Evolutionary conservation across 2,329 filamentous ascomycete genomes (phyloP), one percentile per base, ranked within the genome.

Genomic region (Coniella lustricola): DNA sequence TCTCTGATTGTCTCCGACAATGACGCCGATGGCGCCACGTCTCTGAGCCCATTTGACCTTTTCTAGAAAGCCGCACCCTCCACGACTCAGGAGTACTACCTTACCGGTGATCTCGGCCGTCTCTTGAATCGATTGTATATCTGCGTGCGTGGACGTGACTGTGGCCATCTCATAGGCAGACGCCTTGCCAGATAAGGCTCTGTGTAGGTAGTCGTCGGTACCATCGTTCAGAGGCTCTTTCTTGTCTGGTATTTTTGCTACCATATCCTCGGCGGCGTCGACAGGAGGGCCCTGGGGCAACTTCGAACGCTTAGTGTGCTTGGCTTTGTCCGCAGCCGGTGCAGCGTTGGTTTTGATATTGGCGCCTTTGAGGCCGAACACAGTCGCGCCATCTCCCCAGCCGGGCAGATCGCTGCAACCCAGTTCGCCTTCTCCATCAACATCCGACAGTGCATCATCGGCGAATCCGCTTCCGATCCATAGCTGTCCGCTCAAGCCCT

Each of bases 31-130:
- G 17, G 86, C 93, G 20, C 93, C 93, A 60, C 93, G 81, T 53
- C 90, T 79, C 65, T 98, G 93, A 12, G 87, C 89, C 93, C 93
- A 98, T 71, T 94, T 91, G 55, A 93, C 89, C 67, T 98, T 98
- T 63, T 97, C 91, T 52, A 96, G 68, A 64, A 98, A 98, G 4
- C 93, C 93, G 65, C 93, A 98, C 7, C 91, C 93, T 50, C 93
- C 93, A 48, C 93, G 82, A 64, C 88, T 94, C 49, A 98, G 74
- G 45, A 98, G 72, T 2, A 95, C 93, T 41, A 98, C 81, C 67
- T 95, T 97, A 56, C 93, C 93, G 29, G 84, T 77, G 55, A 98
- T 97, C 64, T 97, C 91, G 18, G 91, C 90, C 46, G 83, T 83
- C 67, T 96, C 89, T 66, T 96, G 90, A 52, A 95, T 73, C 1